Evolutionary conservation across 225 moss, liverwort and hornwort species (phyloP), one percentile per base, ranked within the genome.

Genomic region (Marchantia polymorpha): DNA sequence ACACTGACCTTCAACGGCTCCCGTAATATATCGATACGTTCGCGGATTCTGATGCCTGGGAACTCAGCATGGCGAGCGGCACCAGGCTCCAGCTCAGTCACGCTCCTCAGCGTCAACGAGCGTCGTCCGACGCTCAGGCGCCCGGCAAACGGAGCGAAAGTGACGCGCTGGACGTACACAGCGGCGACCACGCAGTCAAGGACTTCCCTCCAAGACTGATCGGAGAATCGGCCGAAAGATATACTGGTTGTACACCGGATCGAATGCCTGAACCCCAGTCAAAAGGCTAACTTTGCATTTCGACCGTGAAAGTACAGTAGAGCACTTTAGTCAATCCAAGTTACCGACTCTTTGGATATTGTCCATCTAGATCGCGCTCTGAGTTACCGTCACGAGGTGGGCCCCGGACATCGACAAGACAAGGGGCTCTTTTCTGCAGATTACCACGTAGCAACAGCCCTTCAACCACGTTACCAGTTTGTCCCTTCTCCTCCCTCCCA

Each of bases 131-230:
- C 29, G 48, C 47, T 12, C 17, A 7, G 10, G 30, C 6, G 46
- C 12, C 17, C 17, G 46, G 10, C 12, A 47, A 6, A 48, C 7
- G 2, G 19, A 47, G 31, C 64, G 68, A 47, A 70, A 0, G 69
- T 26, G 64, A n/a, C 23, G n/a, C 9, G 23, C 23, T 65, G 65
- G 25, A n/a, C 25, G 65, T 65, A 65, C 65, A 26, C 12, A n/a
- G 26, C n/a, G 4, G 3, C 25, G n/a, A 65, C 26, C n/a, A n/a
- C n/a, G 65, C 9, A 25, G 48, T 46, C 19, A 49, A 7, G 7
- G 49, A 19, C 70, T 71, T 71, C 49, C 70, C 70, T n/a, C 70
- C 70, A 71, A 71, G 70, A 71, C 49, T 49, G 48, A n/a, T 71
- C 14, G 20, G 17, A 22, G 49, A 5, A 8, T 71, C 49, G 65